A percentile compares a stretch with the other conserved stretches of the same genome.
Evolutionary conservation across 805 yeast genomes (phyloP).

Genomic region (Kurtzmaniella fragi): DNA sequence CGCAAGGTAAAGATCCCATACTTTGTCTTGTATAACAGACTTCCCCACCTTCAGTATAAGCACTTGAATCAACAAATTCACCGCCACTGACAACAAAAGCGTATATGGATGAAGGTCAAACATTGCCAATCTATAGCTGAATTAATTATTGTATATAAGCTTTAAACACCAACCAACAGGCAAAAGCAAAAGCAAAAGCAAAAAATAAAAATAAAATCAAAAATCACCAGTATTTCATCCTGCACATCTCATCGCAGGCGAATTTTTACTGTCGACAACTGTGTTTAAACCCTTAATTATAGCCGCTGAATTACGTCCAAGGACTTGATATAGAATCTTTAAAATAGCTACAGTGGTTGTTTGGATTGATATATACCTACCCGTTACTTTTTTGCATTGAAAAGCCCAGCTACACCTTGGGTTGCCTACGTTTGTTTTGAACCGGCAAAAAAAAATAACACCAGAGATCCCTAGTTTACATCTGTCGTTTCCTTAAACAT

Average conservation of each 20-base stretch:
- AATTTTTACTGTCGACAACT: no score
- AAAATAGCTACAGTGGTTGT: not conserved
- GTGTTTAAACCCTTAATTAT: no score
- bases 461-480: not conserved
- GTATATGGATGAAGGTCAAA: conserved; percentile 32
- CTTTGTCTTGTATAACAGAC: conserved; percentile 21
- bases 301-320: no score
- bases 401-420: no score
- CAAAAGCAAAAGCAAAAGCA: no score
- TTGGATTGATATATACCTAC: no score
- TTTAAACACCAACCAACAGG: no score
- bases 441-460: not conserved
- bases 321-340: not conserved
- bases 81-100: conserved; percentile 25
- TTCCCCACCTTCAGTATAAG: conserved; percentile 33
- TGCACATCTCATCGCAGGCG: no score
- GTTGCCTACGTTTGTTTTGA: no score
- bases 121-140: conserved; percentile 7
- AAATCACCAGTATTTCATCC: not conserved
- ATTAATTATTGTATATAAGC: no score
- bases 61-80: conserved; percentile 33
- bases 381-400: no score
- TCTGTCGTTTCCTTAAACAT: no score
- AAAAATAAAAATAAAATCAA: not conserved
- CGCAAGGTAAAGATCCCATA: conserved; percentile 35